Evolutionary conservation across 352 stramenopile genomes (phyloP).

Genomic region (Phytophthora fragariae): DNA sequence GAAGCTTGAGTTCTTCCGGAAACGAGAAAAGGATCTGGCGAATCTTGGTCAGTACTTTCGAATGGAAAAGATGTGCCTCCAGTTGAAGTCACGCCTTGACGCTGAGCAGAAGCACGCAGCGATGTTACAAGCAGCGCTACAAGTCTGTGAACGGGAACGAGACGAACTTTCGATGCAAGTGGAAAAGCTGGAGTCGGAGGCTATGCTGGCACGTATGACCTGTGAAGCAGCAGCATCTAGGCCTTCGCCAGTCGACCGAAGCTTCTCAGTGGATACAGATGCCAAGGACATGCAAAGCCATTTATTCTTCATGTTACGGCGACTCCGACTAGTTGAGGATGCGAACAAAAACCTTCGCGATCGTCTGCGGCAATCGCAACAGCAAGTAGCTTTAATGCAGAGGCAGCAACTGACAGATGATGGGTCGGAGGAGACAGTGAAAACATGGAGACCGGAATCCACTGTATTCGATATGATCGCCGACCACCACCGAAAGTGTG

Average conservation of each 20-base stretch:
- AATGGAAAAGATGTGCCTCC: conserved; percentile 34
- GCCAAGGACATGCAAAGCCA: background rate
- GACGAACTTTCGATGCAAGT: conserved; percentile 35
- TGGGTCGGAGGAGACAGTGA: background rate
- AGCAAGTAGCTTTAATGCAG: conserved; percentile 23
- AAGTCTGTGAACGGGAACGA: conserved; percentile 33
- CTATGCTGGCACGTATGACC: conserved; percentile 11
- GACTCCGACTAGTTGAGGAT: conserved; percentile 29
- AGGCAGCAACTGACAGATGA: conserved; percentile 4
- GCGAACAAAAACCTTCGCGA: conserved; percentile 21
- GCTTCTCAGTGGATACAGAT: background rate
- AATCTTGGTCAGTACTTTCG: conserved; percentile 37
- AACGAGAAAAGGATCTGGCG: conserved; percentile 32
- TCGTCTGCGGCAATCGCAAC: conserved; percentile 19
- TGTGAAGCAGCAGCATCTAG: background rate
- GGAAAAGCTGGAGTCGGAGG: conserved; percentile 35
- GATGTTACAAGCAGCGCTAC: conserved; percentile 24
- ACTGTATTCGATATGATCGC: conserved; percentile 18
- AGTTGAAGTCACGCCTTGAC: conserved; percentile 34
- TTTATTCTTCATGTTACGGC: conserved; percentile 19
- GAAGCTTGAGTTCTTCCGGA: conserved; percentile 29
- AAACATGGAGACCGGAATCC: background rate
- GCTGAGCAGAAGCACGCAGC: conserved; percentile 20
- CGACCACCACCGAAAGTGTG: conserved; percentile 30
- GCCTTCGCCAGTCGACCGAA: background rate